These are phyloP conservation scores for Ambrosia trifida DNA, from an alignment of 129 eudicot genomes.

Conservation along the genomic window DNA sequence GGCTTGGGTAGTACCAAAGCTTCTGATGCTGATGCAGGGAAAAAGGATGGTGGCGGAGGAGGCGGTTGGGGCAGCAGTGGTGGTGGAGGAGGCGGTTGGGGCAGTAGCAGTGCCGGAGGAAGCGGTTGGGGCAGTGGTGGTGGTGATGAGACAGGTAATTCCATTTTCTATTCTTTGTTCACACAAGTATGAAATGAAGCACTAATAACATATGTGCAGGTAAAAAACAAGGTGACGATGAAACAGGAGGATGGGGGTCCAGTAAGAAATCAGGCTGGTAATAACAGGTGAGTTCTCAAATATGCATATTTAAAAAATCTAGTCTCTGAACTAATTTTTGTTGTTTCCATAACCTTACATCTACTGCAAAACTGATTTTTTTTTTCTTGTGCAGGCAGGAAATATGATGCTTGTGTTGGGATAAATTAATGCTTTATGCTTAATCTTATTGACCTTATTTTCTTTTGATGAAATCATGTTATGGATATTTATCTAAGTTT, in stretches of 20 bases:
- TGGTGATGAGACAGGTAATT: conserved; percentile 30
- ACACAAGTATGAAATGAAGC: not conserved
- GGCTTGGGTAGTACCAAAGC: conserved; percentile 36
- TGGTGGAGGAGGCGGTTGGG: conserved; percentile 20
- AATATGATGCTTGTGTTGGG: not conserved
- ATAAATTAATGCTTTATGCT: conserved; percentile 1
- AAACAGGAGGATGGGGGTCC: conserved; percentile 34
- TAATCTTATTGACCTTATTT: conserved; percentile 1
- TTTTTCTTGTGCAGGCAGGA: not conserved
- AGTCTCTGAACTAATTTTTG: not conserved
- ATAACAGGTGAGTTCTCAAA: conserved; percentile 13
- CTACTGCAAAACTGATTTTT: not conserved
- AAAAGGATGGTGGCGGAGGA: conserved; percentile 31
- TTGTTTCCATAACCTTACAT: conserved; percentile 1
- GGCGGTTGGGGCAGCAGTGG: conserved; percentile 24
- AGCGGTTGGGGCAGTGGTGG: conserved; percentile 32
- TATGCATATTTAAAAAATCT: not conserved
- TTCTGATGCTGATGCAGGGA: conserved; percentile 27
- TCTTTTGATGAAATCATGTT: conserved; percentile 13
- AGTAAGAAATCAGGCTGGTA: conserved; percentile 35
- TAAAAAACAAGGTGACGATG: conserved; percentile 28
- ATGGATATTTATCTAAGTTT: conserved; percentile 7
- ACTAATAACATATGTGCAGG: conserved; percentile 10
- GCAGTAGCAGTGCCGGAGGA: conserved; percentile 15
- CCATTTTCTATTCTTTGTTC: not conserved